Percentiles rank a stretch among this genome's conserved stretches.
Conservation (phyloP, 192 early-diverging fungal species). For the Coemansia sp. region DNA sequence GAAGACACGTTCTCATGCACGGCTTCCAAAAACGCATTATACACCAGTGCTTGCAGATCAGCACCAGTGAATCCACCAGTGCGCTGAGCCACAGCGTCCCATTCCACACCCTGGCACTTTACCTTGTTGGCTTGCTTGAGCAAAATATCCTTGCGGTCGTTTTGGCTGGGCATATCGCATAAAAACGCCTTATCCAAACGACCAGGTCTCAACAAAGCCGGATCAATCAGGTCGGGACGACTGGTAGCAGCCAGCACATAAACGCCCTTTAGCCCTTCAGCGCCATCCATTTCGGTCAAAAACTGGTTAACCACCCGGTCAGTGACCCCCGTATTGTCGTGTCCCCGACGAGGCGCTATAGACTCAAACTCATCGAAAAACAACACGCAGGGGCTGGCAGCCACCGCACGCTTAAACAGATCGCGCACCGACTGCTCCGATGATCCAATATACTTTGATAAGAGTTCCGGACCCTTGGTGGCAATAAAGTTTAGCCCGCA, state of each 20-base stretch:
- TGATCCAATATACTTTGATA: constrained; percentile 99
- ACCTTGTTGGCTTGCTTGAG: constrained; percentile 70
- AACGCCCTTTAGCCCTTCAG: constrained; percentile 92
- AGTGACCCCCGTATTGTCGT: constrained; percentile 97
- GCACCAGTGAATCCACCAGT: constrained; percentile 85
- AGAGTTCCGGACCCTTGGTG: constrained; percentile 94
- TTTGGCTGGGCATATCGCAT: constrained; percentile 74
- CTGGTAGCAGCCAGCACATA: constrained; percentile 93
- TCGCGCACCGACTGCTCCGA: constrained; percentile 94
- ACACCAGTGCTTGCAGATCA: constrained; percentile 90
- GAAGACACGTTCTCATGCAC: constrained; percentile 62
- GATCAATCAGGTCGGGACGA: constrained; percentile 82
- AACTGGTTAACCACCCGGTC: constrained; percentile 99
- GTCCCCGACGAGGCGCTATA: constrained; percentile 94
- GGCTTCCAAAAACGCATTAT: constrained; percentile 87
- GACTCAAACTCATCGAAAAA: constrained; percentile 99
- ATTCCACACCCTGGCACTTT: constrained; percentile 59
- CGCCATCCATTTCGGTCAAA: constrained; percentile 98
- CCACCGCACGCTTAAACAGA: constrained; percentile 89
- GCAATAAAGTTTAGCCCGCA: constrained; percentile 96
- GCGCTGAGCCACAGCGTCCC: constrained; percentile 58
- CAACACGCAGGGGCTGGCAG: constrained; percentile 89
- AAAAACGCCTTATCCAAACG: constrained; percentile 80
- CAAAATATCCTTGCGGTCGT: constrained; percentile 84
- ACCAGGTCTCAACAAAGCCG: constrained; percentile 76